phyloP scores from a whole-genome alignment of 345 rosid species.

The Turritis glabra region DNA sequence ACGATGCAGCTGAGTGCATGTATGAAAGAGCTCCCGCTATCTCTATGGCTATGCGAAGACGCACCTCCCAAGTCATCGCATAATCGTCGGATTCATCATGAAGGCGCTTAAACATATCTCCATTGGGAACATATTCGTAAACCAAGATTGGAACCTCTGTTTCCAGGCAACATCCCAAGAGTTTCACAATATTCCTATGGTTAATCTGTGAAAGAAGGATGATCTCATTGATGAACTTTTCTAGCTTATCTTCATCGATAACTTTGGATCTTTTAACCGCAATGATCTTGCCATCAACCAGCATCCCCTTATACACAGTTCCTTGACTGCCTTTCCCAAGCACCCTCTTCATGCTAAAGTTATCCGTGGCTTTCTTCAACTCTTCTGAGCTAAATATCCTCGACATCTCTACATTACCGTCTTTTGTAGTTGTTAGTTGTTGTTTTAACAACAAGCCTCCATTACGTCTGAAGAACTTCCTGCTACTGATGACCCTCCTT shows the following conservation, averaged over 20 bases:
- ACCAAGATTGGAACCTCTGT: conserved; percentile 35
- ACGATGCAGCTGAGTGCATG: conserved; percentile 32
- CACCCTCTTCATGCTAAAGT: conserved; percentile 13
- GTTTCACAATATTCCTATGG: conserved; percentile 34
- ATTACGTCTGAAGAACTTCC: conserved; percentile 32
- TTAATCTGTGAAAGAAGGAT: conserved; percentile 33
- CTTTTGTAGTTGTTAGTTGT: not conserved
- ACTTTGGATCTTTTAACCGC: conserved; percentile 34
- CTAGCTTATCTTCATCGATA: conserved; percentile 14
- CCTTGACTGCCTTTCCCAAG: conserved; percentile 39
- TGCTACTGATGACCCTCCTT: not conserved
- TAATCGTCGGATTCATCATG: conserved; percentile 17
- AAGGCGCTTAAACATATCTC: conserved; percentile 29
- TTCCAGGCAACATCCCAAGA: conserved; percentile 32
- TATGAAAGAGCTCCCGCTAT: conserved; percentile 17
- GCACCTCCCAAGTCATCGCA: conserved; percentile 27
- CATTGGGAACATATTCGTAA: conserved; percentile 36
- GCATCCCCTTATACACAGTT: conserved; percentile 34
- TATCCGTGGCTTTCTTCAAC: conserved; percentile 31
- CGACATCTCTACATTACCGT: conserved; percentile 4
- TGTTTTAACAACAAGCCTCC: conserved; percentile 32
- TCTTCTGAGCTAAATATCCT: conserved; percentile 23
- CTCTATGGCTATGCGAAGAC: conserved; percentile 29
- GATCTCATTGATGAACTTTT: conserved; percentile 30
- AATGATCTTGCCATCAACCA: conserved; percentile 14